These are phyloP conservation scores for Starmera dryadoides DNA, from an alignment of 805 yeast genomes.

Conservation along the genomic window DNA sequence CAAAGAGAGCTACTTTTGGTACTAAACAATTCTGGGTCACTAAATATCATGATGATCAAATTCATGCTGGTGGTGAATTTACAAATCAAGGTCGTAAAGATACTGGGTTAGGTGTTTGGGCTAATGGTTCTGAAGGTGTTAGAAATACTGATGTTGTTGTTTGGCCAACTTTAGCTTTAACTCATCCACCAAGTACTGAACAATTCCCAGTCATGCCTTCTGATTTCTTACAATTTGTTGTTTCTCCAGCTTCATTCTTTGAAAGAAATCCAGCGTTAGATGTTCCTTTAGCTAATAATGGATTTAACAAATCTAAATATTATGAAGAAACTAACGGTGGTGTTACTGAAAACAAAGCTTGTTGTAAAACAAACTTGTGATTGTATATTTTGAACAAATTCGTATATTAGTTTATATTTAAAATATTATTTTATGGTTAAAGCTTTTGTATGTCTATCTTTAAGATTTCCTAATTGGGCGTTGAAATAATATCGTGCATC, in stretches of 20 bases:
- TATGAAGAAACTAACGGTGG: constrained; percentile 18
- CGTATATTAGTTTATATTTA: too few species aligned
- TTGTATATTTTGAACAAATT: too few species aligned
- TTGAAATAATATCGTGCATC: too few species aligned
- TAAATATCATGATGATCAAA: constrained; percentile 63
- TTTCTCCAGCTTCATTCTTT: constrained; percentile 70
- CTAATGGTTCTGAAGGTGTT: constrained; percentile 56
- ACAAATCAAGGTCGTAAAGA: constrained; percentile 72
- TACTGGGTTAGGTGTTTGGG: constrained; percentile 68
- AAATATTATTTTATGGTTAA: too few species aligned
- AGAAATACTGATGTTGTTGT: constrained; percentile 72
- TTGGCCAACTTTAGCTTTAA: constrained; percentile 78
- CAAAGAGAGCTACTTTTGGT: constrained; percentile 66
- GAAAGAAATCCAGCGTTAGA: constrained; percentile 74
- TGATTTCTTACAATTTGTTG: constrained; percentile 61
- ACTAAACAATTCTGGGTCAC: constrained; percentile 81
- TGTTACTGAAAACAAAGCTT: constrained; percentile 6
- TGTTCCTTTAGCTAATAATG: constrained; percentile 63
- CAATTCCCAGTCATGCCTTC: constrained; percentile 91
- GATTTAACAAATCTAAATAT: constrained; percentile 56
- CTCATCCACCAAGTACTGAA: constrained; percentile 77
- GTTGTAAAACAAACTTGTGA: background rate
- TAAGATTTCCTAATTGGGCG: too few species aligned
- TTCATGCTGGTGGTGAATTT: constrained; percentile 80
- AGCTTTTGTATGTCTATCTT: too few species aligned